A percentile compares a stretch with the other conserved stretches of the same genome.
phyloP scores from a whole-genome alignment of 1,139 yeast species.

The Diutina rugosa region DNA sequence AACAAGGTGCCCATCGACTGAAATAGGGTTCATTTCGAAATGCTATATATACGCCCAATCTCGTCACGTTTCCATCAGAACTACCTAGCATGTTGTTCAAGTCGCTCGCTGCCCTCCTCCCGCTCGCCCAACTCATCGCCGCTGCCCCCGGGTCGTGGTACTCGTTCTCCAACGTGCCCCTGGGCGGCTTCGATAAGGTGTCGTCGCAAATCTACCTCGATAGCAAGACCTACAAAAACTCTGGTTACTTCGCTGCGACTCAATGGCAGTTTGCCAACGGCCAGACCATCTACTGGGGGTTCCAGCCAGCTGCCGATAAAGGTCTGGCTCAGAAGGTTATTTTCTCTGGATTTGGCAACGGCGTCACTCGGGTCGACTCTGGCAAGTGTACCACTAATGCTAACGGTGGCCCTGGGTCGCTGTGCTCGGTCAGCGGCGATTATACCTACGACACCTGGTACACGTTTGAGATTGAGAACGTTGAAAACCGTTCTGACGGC shows the following conservation, averaged over 20 bases:
- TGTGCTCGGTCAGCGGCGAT: neutral
- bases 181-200: neutral
- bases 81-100: neutral
- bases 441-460: neutral
- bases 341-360: neutral
- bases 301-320: neutral
- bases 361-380: neutral
- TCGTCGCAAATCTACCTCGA: neutral
- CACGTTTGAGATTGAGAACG: neutral
- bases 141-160: neutral
- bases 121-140: neutral
- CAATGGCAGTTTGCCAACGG: neutral
- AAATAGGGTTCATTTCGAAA: too few relatives aligned
- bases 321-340: neutral
- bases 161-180: neutral
- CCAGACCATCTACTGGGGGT: neutral
- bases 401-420: neutral
- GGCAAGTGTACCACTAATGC: neutral
- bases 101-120: neutral
- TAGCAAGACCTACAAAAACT: neutral
- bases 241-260: neutral
- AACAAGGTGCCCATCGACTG: neutral
- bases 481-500: neutral
- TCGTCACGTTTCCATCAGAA: too few relatives aligned
- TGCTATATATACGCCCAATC: too few relatives aligned